Conservation (phyloP, 495 filamentous ascomycete species). For the Viridothelium virens region DNA sequence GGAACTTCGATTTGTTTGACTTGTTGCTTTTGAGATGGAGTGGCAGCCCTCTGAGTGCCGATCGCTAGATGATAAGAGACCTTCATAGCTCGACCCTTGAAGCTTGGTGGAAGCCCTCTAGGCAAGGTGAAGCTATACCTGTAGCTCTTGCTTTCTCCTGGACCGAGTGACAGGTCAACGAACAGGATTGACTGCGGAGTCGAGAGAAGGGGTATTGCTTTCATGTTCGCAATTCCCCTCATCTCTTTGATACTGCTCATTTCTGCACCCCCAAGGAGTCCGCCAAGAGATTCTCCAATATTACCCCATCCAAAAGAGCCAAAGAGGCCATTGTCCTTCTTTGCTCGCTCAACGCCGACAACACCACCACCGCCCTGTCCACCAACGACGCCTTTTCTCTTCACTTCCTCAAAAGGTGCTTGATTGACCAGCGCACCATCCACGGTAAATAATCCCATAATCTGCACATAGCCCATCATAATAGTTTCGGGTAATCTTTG, state of each 20-base stretch:
- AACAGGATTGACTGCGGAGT: conserved; percentile 97
- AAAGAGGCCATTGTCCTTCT: conserved; percentile 70
- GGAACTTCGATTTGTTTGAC: conserved; percentile 88
- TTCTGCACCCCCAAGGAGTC: conserved; percentile 74
- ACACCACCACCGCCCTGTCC: conserved; percentile 74
- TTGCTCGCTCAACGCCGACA: conserved; percentile 67
- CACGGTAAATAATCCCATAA: conserved; percentile 83
- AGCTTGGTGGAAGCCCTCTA: conserved; percentile 76
- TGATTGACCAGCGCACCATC: conserved; percentile 89
- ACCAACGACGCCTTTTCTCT: conserved; percentile 84
- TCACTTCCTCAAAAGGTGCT: conserved; percentile 87
- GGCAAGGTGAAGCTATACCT: conserved; percentile 80
- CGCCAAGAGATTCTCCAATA: conserved; percentile 79
- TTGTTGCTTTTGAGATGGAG: conserved; percentile 63
- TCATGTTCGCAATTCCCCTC: conserved; percentile 70
- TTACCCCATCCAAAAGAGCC: conserved; percentile 81
- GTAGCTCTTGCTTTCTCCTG: conserved; percentile 83
- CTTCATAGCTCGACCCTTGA: conserved; percentile 90
- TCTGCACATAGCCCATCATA: conserved; percentile 97
- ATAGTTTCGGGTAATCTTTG: conserved; percentile 61
- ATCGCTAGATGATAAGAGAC: conserved; percentile 86
- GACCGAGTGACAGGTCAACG: conserved; percentile 78
- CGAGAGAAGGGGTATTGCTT: conserved; percentile 78
- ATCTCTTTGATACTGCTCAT: conserved; percentile 91
- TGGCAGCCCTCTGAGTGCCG: conserved; percentile 80